Conservation (phyloP, 345 rosid genomes). For the Eucalyptus pumila region DNA sequence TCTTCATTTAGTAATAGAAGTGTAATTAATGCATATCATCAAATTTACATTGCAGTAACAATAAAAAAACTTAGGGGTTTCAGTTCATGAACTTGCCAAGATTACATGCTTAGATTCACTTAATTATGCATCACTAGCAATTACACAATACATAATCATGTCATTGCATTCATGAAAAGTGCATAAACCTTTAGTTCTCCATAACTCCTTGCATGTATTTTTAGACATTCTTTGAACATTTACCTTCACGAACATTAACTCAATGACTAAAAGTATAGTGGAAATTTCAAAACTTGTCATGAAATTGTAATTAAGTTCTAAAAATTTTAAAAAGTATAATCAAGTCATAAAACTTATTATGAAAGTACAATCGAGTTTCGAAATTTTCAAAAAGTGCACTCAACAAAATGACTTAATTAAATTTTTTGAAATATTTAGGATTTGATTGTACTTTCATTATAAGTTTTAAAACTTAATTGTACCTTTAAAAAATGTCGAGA, state of each 20-base stretch:
- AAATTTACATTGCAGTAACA: fast-evolving
- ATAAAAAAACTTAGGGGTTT: background rate
- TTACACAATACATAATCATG: fast-evolving
- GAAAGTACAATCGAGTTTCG: fast-evolving
- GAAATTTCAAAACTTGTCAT: fast-evolving
- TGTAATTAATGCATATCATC: background rate
- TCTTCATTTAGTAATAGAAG: fast-evolving
- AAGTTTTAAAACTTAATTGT: too few relatives aligned
- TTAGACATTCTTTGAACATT: background rate
- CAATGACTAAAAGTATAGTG: background rate
- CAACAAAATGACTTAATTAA: fast-evolving
- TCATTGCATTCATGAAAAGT: background rate
- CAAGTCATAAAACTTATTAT: background rate
- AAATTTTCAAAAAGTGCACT: fast-evolving
- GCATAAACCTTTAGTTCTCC: background rate
- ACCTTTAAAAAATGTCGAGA: too few relatives aligned
- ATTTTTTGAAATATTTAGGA: fast-evolving
- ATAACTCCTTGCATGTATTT: background rate
- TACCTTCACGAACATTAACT: background rate
- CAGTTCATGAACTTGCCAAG: background rate
- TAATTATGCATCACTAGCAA: background rate
- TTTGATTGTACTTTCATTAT: background rate
- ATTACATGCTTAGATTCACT: background rate
- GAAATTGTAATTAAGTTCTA: fast-evolving
- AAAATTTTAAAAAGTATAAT: fast-evolving